Conservation (phyloP, 2,329 filamentous ascomycete species). For the Botrytis fabae region DNA sequence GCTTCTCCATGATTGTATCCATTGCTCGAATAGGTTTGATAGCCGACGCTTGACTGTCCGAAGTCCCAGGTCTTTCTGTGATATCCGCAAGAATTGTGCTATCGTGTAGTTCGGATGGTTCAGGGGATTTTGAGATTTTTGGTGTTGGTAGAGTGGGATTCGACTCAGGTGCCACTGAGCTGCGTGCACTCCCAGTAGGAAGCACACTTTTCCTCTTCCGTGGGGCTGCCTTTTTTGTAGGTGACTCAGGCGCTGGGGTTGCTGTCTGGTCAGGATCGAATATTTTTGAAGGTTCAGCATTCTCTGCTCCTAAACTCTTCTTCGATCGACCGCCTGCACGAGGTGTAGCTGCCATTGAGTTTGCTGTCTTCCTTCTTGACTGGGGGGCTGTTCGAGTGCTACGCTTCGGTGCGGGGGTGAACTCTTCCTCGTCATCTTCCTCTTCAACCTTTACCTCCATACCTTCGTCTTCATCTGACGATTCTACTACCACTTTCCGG, state of each 20-base stretch:
- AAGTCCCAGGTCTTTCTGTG: constrained; percentile 58
- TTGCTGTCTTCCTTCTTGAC: constrained; percentile 51
- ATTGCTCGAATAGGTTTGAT: constrained; percentile 74
- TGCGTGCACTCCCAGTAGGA: constrained; percentile 33
- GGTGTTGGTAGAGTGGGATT: constrained; percentile 50
- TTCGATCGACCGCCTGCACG: constrained; percentile 45
- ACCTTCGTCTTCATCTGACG: constrained; percentile 72
- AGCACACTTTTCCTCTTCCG: constrained; percentile 67
- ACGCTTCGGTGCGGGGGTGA: constrained; percentile 63
- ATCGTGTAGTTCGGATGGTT: constrained; percentile 50
- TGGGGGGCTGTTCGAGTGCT: constrained; percentile 55
- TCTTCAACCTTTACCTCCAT: constrained; percentile 59
- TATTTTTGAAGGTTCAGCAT: constrained; percentile 60
- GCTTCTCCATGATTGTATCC: constrained; percentile 77
- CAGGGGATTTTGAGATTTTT: constrained; percentile 57
- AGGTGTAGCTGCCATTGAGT: constrained; percentile 34
- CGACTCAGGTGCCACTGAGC: constrained; percentile 39
- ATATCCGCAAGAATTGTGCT: constrained; percentile 71
- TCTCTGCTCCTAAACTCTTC: constrained; percentile 45
- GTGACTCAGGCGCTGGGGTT: constrained; percentile 52
- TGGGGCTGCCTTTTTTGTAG: constrained; percentile 57
- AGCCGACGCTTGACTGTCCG: constrained; percentile 51
- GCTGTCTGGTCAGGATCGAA: constrained; percentile 57
- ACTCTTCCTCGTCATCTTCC: constrained; percentile 66
- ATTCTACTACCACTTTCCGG: constrained; percentile 74